A percentile compares a stretch with the other conserved stretches of the same genome.
phyloP scores from a whole-genome alignment of 371 early-diverging fungal species.

The Lichtheimia hyalospora region DNA sequence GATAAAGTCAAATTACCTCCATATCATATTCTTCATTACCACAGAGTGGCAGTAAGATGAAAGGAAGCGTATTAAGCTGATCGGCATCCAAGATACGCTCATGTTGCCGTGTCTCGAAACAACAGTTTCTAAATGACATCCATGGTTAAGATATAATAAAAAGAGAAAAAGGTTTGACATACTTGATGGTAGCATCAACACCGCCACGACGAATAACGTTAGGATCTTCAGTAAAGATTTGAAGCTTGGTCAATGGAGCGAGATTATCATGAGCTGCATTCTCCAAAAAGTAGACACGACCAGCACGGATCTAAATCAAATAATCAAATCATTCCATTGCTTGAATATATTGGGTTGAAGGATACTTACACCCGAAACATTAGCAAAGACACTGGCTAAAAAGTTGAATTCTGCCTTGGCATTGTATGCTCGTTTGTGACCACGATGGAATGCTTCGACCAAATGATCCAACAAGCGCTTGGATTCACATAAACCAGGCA shows the following conservation, averaged over 20 bases:
- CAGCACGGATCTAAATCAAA: constrained; percentile 53
- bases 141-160: no score
- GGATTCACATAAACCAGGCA: constrained; percentile 47
- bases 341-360: neutral
- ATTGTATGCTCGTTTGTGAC: constrained; percentile 77
- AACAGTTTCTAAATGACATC: constrained; percentile 64
- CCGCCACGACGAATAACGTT: constrained; percentile 88
- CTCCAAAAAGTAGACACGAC: constrained; percentile 73
- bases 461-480: constrained; percentile 74
- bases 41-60: constrained; percentile 86
- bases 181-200: constrained; percentile 82
- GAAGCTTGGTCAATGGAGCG: constrained; percentile 79
- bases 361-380: constrained; percentile 66
- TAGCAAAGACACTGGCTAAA: constrained; percentile 91
- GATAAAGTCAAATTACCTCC: constrained; percentile 48
- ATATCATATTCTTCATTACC: constrained; percentile 91
- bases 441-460: constrained; percentile 83
- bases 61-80: constrained; percentile 80
- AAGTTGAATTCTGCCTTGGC: constrained; percentile 81
- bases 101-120: constrained; percentile 77
- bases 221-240: constrained; percentile 83
- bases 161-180: constrained; percentile 10
- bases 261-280: constrained; percentile 52
- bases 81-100: constrained; percentile 60
- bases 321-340: neutral